Evolutionary conservation across 2,329 filamentous ascomycete species (phyloP).

Genomic region (Purpureocillium takamizusanense): DNA sequence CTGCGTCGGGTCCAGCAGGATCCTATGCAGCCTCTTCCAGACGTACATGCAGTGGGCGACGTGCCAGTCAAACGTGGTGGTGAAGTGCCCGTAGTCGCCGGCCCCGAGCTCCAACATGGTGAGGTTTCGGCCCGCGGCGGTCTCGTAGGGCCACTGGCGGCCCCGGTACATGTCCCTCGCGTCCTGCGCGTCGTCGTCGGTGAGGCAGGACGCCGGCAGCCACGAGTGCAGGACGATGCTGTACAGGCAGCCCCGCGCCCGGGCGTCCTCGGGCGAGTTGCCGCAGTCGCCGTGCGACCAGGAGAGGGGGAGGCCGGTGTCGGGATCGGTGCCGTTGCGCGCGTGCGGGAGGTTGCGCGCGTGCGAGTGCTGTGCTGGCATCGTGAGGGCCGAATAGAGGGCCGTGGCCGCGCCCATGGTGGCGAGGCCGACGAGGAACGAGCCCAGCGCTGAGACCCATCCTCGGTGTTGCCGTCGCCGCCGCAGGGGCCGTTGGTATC

Average conservation of each 20-base stretch:
- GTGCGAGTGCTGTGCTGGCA: too few relatives aligned
- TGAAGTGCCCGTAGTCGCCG: conserved; percentile 10
- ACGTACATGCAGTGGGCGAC: conserved; percentile 12
- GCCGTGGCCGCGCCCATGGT: too few relatives aligned
- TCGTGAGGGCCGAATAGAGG: too few relatives aligned
- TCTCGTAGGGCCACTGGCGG: conserved; percentile 7
- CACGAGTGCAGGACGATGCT: conserved; percentile 12
- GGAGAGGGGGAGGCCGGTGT: conserved; percentile 7
- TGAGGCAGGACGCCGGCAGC: conserved; percentile 11
- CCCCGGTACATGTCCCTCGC: conserved; percentile 12
- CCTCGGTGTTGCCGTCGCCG: too few relatives aligned
- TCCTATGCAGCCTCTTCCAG: conserved; percentile 13
- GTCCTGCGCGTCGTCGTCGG: conserved; percentile 11
- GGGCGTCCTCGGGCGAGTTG: conserved; percentile 9
- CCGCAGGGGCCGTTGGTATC: too few relatives aligned
- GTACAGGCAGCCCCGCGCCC: conserved; percentile 7
- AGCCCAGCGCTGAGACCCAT: too few relatives aligned
- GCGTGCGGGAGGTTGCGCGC: too few relatives aligned
- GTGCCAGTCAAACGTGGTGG: conserved; percentile 12
- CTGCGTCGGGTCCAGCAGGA: conserved; percentile 7
- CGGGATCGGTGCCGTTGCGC: conserved; percentile 6
- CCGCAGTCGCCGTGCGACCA: conserved; percentile 13
- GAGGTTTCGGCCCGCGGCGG: conserved; percentile 6
- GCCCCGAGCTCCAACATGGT: conserved; percentile 8
- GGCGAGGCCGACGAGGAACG: too few relatives aligned